These are phyloP conservation scores for Phalaenopsis aphrodite DNA, from an alignment of 106 monocot genomes.

Conservation along the genomic window DNA sequence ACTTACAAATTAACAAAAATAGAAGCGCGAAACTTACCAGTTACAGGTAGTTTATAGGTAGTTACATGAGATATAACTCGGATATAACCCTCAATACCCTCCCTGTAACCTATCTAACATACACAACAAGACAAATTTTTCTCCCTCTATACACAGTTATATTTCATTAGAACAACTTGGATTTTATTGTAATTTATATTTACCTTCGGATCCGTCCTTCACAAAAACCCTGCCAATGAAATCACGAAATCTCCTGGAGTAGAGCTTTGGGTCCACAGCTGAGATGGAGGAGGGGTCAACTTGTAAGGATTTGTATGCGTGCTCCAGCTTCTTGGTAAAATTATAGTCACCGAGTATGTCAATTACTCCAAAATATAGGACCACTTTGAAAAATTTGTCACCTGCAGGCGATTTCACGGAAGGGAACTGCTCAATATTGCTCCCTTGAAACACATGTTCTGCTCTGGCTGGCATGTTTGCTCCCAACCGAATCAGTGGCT, in stretches of 20 bases:
- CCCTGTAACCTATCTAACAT: too few species aligned
- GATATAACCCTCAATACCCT: too few species aligned
- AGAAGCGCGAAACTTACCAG: too few species aligned
- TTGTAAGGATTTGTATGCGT: slow-evolving; percentile 56
- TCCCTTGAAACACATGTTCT: slow-evolving; percentile 19
- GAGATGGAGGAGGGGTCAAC: slow-evolving; percentile 55
- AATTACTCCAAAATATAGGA: slow-evolving; percentile 50
- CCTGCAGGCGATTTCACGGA: background rate
- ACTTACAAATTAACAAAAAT: too few species aligned
- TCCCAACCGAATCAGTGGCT: slow-evolving; percentile 47
- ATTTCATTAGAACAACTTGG: too few species aligned
- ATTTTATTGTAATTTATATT: too few species aligned
- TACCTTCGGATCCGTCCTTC: slow-evolving; percentile 16
- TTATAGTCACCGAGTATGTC: slow-evolving; percentile 53
- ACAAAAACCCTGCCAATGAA: slow-evolving; percentile 45
- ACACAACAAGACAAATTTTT: too few species aligned
- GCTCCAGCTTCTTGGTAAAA: slow-evolving; percentile 44
- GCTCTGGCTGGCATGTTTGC: slow-evolving; percentile 67
- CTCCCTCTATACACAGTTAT: too few species aligned
- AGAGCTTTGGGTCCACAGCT: slow-evolving; percentile 56
- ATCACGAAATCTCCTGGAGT: slow-evolving; percentile 53
- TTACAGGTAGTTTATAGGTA: too few species aligned
- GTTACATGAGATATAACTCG: too few species aligned
- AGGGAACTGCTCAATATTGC: background rate
- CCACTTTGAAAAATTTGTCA: slow-evolving; percentile 45